Conservation (phyloP, 1,284 basidiomycete genomes). For the Ustilago xerochloae region DNA sequence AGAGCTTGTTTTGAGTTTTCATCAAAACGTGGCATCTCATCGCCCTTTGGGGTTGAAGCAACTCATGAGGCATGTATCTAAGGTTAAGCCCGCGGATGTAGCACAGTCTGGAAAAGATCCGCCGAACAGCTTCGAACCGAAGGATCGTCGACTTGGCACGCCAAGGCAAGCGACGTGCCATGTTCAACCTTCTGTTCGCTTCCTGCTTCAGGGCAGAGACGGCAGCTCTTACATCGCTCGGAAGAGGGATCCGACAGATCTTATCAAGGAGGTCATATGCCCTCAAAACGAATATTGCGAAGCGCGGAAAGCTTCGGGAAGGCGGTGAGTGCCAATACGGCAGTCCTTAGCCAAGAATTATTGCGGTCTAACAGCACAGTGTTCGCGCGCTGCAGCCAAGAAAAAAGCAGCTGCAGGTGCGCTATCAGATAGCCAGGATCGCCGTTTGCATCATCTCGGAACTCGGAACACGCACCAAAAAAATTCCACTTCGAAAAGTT, state of each 20-base stretch:
- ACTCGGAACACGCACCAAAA: conserved; percentile 14
- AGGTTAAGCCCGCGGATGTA: neutral
- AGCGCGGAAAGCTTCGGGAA: no score
- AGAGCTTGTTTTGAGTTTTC: neutral
- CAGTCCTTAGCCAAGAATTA: no score
- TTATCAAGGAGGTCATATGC: no score
- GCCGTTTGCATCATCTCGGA: conserved; percentile 12
- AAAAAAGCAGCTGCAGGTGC: neutral
- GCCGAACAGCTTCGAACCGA: neutral
- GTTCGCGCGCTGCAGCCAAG: neutral
- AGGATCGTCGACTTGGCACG: neutral
- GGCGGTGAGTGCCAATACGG: no score
- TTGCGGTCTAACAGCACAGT: neutral
- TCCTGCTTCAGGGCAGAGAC: no score
- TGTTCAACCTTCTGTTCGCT: neutral
- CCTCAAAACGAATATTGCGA: no score
- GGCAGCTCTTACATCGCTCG: no score
- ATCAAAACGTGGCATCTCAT: neutral
- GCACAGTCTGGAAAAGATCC: neutral
- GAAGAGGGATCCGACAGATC: no score
- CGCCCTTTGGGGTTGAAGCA: no score
- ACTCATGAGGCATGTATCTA: no score
- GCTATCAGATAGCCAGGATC: conserved; percentile 24
- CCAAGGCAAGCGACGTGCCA: neutral
- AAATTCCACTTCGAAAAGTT: conserved; percentile 21